Evolutionary conservation across 768 basidiomycete genomes (phyloP).

Genomic region (Ramaria sp.): DNA sequence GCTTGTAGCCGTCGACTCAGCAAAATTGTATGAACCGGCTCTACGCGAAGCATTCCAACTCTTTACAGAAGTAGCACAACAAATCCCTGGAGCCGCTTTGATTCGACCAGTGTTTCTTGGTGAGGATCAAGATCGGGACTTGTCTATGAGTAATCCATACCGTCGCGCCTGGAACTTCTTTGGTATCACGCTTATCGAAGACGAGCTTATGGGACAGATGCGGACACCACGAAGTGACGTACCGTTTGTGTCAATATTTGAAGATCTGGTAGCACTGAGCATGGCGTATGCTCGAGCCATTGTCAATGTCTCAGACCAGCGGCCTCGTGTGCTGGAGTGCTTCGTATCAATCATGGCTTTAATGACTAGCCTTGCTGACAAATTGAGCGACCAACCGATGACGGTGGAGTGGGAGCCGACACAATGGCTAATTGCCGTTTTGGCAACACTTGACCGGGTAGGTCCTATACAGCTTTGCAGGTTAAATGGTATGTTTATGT

Average conservation of each 20-base stretch:
- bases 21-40: background rate
- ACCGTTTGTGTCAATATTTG: constrained; percentile 50
- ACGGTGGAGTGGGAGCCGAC: constrained; percentile 48
- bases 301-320: background rate
- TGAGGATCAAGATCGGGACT: constrained; percentile 20
- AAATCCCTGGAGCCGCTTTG: constrained; percentile 40
- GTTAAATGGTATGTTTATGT: constrained; percentile 1
- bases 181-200: constrained; percentile 24
- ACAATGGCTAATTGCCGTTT: constrained; percentile 48
- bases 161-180: constrained; percentile 56
- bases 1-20: background rate
- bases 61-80: constrained; percentile 40
- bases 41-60: constrained; percentile 26
- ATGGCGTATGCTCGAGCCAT: constrained; percentile 27
- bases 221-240: constrained; percentile 21
- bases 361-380: constrained; percentile 37
- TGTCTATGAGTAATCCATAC: constrained; percentile 26
- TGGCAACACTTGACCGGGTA: constrained; percentile 46
- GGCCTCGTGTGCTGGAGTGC: background rate
- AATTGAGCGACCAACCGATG: constrained; percentile 26
- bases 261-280: constrained; percentile 41
- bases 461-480: constrained; percentile 13
- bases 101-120: constrained; percentile 35
- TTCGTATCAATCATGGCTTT: constrained; percentile 42
- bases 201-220: constrained; percentile 10